Base-by-base conservation (phyloP, 495 filamentous ascomycete species). In the Daldinia decipiens region DNA sequence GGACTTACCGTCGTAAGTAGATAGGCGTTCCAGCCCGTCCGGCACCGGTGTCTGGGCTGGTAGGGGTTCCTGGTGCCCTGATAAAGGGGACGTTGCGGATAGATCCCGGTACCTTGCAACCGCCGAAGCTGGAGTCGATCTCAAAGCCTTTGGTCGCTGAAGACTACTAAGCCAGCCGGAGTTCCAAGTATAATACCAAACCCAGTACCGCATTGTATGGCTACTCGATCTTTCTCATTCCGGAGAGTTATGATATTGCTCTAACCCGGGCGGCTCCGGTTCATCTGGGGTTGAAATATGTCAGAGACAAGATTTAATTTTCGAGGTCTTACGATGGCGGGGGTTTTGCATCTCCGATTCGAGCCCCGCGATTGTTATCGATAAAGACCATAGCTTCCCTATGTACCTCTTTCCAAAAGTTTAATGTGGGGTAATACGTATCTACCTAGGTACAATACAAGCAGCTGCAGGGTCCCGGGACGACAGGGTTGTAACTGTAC, bases 141-240 rank as follows among this genome's bases (percentile, higher is more conserved):
- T 98, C 95, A 60, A 12, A 95, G 95, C 61, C 95, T 82, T 74
- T 97, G 94, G 79, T 98, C 88, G 78, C 98, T 98, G 77, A 88
- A 82, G 19, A 98, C 95, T 56, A 93, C 76, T 82, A 98, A 87
- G 50, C 85, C 93, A 74, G 98, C 97, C 15, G 96, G 95, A 12
- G 95, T 96, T 21, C 95, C 95, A 39, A 98, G 84, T 8, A 95
- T 98, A 60, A 97, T 79, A 8, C 96, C 95, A 70, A 93, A 93
- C 77, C 98, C 96, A 2, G 93, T 97, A 52, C 95, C 95, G 3
- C 93, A 96, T 76, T 98, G 93, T 76, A 99, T 98, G 73, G 92
- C 84, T 3, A 98, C 95, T 31, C 86, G 80, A 80, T 99, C 95
- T 77, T 94, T 94, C 80, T 99, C 95, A 76, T 98, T 87, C 39